Percentiles rank a stretch among this genome's conserved stretches.
These are phyloP conservation scores for Cardamine chenopodiifolia DNA, from an alignment of 345 rosid species.

Conservation along the genomic window DNA sequence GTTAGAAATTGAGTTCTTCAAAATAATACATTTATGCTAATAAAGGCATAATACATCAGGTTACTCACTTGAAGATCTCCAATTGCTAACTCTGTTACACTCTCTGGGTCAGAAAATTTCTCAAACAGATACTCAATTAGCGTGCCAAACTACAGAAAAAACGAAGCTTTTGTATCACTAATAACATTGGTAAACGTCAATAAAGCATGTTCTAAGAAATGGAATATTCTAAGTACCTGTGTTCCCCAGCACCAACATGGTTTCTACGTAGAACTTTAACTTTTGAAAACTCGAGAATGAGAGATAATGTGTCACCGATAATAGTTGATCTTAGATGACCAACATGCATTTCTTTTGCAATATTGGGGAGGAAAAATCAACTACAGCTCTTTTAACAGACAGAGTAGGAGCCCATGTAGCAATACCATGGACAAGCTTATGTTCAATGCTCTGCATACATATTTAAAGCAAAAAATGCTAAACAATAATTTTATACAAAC, in stretches of 20 bases:
- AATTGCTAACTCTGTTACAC: constrained; percentile 60
- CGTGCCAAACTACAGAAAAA: constrained; percentile 78
- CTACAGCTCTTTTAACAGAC: constrained; percentile 61
- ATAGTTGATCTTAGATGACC: constrained; percentile 88
- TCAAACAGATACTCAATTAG: constrained; percentile 80
- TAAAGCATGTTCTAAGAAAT: background rate
- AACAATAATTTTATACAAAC: too few species aligned
- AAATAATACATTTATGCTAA: background rate
- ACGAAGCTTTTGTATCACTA: background rate
- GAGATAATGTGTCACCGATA: constrained; percentile 80
- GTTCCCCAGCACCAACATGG: constrained; percentile 64
- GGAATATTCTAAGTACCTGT: constrained; percentile 49
- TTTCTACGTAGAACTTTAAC: constrained; percentile 43
- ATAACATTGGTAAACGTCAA: too few species aligned
- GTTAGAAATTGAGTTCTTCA: background rate
- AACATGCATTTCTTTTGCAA: constrained; percentile 94
- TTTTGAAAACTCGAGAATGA: constrained; percentile 77
- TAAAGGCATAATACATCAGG: background rate
- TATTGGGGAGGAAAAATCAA: constrained; percentile 90
- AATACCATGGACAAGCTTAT: constrained; percentile 53
- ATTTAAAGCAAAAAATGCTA: background rate
- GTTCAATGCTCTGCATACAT: constrained; percentile 62
- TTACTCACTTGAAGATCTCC: constrained; percentile 70
- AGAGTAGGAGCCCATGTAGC: constrained; percentile 63
- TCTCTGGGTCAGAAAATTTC: constrained; percentile 59